Conservation (phyloP, 768 basidiomycete species). For the Termitomyces sp. region DNA sequence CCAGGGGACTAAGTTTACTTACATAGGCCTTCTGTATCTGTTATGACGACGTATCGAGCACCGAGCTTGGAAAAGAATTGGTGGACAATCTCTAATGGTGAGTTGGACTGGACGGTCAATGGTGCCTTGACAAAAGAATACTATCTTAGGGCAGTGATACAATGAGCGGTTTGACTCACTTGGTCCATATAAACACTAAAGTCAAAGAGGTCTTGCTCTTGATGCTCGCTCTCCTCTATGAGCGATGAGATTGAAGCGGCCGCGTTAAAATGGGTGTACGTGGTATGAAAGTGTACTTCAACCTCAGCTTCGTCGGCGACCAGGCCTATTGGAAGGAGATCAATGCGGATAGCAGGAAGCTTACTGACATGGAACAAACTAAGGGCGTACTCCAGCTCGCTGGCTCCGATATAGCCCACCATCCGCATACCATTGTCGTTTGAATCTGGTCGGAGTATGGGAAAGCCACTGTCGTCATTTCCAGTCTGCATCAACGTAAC, state of each 20-base stretch:
- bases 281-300: constrained; percentile 59
- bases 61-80: constrained; percentile 95
- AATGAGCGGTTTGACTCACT: constrained; percentile 32
- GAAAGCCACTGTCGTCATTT: constrained; percentile 81
- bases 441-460: constrained; percentile 60
- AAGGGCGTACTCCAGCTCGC: constrained; percentile 92
- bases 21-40: constrained; percentile 82
- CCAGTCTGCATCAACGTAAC: constrained; percentile 52
- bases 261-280: constrained; percentile 36
- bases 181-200: constrained; percentile 91
- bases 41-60: constrained; percentile 84
- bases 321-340: constrained; percentile 43
- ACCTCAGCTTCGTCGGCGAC: constrained; percentile 73
- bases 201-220: constrained; percentile 57
- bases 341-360: not conserved
- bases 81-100: constrained; percentile 89
- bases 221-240: constrained; percentile 32
- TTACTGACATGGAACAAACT: constrained; percentile 40
- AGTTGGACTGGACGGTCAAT: constrained; percentile 75
- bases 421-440: constrained; percentile 54
- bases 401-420: constrained; percentile 88
- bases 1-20: constrained; percentile 20
- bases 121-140: constrained; percentile 60
- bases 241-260: constrained; percentile 64
- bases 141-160: not conserved